These are phyloP conservation scores for Diaporthe vexans DNA, from an alignment of 2,329 filamentous ascomycete genomes.

Conservation along the genomic window DNA sequence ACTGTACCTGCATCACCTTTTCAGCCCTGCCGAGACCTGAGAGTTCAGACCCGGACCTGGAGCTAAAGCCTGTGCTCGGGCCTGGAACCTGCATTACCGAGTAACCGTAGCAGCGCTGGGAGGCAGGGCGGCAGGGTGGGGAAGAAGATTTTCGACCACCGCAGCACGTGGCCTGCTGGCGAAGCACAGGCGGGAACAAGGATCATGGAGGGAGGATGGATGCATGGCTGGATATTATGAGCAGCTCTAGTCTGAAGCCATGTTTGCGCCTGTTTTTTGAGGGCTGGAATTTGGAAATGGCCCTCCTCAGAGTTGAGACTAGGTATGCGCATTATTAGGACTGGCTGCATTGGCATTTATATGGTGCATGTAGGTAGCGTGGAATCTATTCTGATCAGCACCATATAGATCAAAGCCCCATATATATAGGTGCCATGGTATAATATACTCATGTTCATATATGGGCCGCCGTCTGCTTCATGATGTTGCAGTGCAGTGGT, in stretches of 20 bases:
- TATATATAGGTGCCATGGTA: neutral
- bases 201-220: constrained; percentile 8
- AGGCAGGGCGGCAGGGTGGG: neutral
- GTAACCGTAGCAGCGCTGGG: too few species aligned
- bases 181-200: constrained; percentile 8
- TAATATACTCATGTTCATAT: neutral
- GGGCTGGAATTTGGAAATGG: neutral
- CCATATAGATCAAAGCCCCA: neutral
- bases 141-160: neutral
- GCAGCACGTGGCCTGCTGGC: constrained; percentile 18
- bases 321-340: neutral
- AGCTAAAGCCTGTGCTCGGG: neutral
- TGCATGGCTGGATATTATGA: neutral
- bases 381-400: neutral
- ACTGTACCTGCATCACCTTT: constrained; percentile 4
- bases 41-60: neutral
- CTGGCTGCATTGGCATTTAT: neutral
- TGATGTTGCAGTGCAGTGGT: neutral
- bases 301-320: neutral
- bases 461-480: constrained; percentile 2
- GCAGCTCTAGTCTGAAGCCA: neutral
- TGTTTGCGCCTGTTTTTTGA: neutral
- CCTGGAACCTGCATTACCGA: constrained; percentile 15
- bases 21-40: constrained; percentile 32
- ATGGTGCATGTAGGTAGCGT: neutral